These are phyloP conservation scores for Lactarius pseudohatsudake DNA, from an alignment of 768 basidiomycete species.

Conservation along the genomic window DNA sequence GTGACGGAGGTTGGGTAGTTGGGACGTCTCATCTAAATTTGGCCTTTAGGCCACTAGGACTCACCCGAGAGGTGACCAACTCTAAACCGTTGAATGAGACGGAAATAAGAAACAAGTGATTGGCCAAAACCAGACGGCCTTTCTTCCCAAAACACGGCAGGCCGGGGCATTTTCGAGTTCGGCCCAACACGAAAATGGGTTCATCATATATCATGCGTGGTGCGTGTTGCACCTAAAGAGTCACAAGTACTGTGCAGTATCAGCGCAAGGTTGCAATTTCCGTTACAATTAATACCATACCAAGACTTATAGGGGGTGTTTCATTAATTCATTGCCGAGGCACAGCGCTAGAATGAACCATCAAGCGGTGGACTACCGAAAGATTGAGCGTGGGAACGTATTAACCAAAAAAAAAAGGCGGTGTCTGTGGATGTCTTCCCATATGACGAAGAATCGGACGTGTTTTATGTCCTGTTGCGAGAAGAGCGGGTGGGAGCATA, in stretches of 20 bases:
- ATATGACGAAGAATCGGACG: background rate
- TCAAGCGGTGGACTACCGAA: background rate
- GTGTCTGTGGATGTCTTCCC: background rate
- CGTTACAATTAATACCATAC: background rate
- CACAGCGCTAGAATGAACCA: background rate
- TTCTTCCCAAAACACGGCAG: background rate
- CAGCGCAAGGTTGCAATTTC: background rate
- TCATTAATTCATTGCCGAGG: background rate
- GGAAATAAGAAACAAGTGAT: too few relatives aligned
- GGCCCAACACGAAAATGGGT: background rate
- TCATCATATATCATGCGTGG: background rate
- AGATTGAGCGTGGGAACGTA: background rate
- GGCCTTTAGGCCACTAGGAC: slow-evolving; percentile 33
- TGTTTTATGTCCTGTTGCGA: background rate
- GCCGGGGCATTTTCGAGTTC: background rate
- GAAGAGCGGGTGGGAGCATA: background rate
- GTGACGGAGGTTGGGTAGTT: too few relatives aligned
- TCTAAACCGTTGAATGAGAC: background rate
- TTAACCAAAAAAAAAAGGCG: background rate
- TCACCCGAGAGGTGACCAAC: background rate
- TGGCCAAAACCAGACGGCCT: background rate
- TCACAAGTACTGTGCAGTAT: background rate
- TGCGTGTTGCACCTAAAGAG: background rate
- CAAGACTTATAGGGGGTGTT: background rate
- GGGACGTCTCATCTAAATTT: slow-evolving; percentile 46